These are phyloP conservation scores for Agaricus blazei DNA, from an alignment of 768 basidiomycete species.

Conservation along the genomic window DNA sequence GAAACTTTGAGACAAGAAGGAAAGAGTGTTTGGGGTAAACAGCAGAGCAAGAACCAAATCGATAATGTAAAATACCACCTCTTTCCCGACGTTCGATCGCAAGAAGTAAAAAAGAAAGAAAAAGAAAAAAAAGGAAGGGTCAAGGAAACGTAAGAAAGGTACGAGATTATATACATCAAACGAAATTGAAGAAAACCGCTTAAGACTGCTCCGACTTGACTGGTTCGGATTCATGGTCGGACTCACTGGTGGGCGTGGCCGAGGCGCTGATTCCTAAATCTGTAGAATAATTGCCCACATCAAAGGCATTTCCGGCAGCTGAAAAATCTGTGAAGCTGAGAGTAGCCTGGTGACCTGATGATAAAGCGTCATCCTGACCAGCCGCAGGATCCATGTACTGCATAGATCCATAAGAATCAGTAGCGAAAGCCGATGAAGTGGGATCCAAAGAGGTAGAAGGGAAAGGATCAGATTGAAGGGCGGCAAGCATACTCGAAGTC, in stretches of 20 bases:
- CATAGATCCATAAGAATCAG: slow-evolving; percentile 66
- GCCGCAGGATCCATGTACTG: slow-evolving; percentile 74
- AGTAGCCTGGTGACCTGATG: slow-evolving; percentile 52
- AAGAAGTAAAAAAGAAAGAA: not conserved
- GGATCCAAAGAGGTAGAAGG: slow-evolving; percentile 63
- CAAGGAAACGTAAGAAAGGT: slow-evolving; percentile 16
- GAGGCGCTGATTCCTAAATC: slow-evolving; percentile 57
- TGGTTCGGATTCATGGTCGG: slow-evolving; percentile 57
- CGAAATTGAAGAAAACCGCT: slow-evolving; percentile 23
- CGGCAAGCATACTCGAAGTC: slow-evolving; percentile 87
- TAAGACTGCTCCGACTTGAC: slow-evolving; percentile 59
- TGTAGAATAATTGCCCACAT: slow-evolving; percentile 65
- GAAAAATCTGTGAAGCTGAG: slow-evolving; percentile 70
- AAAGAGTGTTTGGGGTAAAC: slow-evolving; percentile 10
- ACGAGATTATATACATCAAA: slow-evolving; percentile 12
- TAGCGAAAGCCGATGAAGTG: slow-evolving; percentile 52
- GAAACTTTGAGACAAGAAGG: slow-evolving; percentile 10
- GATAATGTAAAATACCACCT: slow-evolving; percentile 1
- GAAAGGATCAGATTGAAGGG: slow-evolving; percentile 75
- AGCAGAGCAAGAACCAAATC: slow-evolving; percentile 11
- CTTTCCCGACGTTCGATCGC: not conserved
- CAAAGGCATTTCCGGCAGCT: slow-evolving; percentile 57
- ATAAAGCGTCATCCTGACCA: slow-evolving; percentile 58
- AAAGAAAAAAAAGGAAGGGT: slow-evolving; percentile 13
- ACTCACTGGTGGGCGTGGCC: slow-evolving; percentile 49